These are phyloP conservation scores for Exobasidium cylindrosporum DNA, from an alignment of 1,284 basidiomycete genomes.

Conservation along the genomic window DNA sequence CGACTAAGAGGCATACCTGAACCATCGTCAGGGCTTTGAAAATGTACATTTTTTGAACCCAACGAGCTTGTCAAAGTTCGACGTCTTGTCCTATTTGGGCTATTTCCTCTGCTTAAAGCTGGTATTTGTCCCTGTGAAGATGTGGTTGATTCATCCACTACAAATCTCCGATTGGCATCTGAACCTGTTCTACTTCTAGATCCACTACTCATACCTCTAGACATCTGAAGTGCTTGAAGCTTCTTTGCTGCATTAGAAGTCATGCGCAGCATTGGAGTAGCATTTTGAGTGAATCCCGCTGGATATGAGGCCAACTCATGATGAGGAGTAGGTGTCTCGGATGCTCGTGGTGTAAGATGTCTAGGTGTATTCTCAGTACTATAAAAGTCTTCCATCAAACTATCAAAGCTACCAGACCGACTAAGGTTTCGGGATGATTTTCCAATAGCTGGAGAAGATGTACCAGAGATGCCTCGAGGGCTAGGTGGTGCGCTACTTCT, in stretches of 20 bases:
- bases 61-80: not conserved
- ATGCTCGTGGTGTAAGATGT: conserved; percentile 28
- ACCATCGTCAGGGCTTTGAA: too few species aligned
- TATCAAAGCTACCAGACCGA: conserved; percentile 35
- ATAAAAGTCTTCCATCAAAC: conserved; percentile 49
- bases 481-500: conserved; percentile 14
- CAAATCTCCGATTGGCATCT: not conserved
- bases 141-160: not conserved
- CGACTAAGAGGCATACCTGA: conserved; percentile 14
- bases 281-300: not conserved
- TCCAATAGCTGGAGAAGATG: not conserved
- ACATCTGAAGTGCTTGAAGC: conserved; percentile 39
- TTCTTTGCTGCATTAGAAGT: conserved; percentile 38
- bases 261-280: conserved; percentile 22
- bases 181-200: conserved; percentile 8
- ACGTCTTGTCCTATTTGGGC: not conserved
- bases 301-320: not conserved
- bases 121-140: not conserved
- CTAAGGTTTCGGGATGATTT: conserved; percentile 19
- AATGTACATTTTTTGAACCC: conserved; percentile 10
- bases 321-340: conserved; percentile 14
- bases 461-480: not conserved
- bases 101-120: not conserved
- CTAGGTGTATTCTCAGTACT: conserved; percentile 31
- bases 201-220: conserved; percentile 21